Conservation (phyloP, 345 rosid genomes). For the Murraya koenigii region DNA sequence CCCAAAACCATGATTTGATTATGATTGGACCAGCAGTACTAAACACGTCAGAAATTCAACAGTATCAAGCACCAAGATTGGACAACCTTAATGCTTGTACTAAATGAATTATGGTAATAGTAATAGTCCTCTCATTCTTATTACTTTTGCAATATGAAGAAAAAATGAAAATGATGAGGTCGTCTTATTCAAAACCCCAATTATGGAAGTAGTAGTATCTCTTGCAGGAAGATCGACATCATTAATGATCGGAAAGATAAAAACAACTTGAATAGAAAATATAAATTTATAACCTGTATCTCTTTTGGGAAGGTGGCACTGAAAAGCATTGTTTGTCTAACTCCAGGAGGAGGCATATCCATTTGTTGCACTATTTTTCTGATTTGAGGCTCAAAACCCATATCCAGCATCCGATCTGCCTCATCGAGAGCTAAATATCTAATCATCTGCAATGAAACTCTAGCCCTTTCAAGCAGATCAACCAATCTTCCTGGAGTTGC, state of each 20-base stretch:
- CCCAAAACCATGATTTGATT: background rate
- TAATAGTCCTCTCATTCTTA: no score
- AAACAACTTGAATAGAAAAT: background rate
- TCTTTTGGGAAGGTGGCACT: slow-evolving; percentile 99
- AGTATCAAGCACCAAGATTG: background rate
- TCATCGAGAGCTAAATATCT: slow-evolving; percentile 91
- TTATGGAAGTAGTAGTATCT: no score
- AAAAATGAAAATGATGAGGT: no score
- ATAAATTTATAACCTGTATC: slow-evolving; percentile 66
- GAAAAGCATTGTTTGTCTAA: slow-evolving; percentile 88
- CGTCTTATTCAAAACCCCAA: no score
- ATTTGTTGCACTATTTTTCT: slow-evolving; percentile 91
- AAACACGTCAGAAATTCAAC: background rate
- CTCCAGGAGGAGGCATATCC: slow-evolving; percentile 97
- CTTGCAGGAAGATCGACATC: no score
- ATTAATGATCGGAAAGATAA: background rate
- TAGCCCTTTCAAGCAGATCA: slow-evolving; percentile 92
- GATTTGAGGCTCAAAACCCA: slow-evolving; percentile 99
- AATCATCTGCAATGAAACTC: slow-evolving; percentile 90
- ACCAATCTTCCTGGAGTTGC: slow-evolving; percentile 99
- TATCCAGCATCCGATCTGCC: slow-evolving; percentile 98
- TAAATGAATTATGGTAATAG: background rate
- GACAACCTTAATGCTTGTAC: background rate
- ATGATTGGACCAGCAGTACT: background rate
- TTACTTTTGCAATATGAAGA: no score